phyloP scores from a whole-genome alignment of 192 early-diverging fungal species.

The Phycomyces nitens region DNA sequence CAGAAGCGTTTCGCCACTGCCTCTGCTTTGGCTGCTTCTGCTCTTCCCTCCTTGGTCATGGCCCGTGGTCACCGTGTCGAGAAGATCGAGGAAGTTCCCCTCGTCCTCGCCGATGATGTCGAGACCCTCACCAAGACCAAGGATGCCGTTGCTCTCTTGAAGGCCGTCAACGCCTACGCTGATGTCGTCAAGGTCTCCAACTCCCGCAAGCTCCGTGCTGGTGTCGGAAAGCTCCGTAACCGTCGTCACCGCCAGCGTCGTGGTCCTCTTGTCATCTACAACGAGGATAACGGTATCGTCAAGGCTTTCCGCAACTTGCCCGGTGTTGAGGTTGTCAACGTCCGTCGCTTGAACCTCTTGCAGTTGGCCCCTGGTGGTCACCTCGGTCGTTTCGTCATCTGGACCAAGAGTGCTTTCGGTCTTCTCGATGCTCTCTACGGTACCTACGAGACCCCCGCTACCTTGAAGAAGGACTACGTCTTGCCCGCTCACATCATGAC shows the following conservation, averaged over 20 bases:
- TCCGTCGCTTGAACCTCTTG: constrained; percentile 92
- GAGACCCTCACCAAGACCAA: constrained; percentile 92
- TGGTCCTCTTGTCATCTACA: constrained; percentile 96
- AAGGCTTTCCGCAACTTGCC: constrained; percentile 99
- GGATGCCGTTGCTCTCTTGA: constrained; percentile 88
- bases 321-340: constrained; percentile 93
- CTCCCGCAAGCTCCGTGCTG: constrained; percentile 96
- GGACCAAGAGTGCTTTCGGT: constrained; percentile 92
- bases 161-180: constrained; percentile 88
- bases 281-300: constrained; percentile 92
- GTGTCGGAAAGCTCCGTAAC: constrained; percentile 97
- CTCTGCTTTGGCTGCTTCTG: constrained; percentile 95
- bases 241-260: constrained; percentile 95
- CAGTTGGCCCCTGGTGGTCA: constrained; percentile 99
- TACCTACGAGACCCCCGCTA: constrained; percentile 70
- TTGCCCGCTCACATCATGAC: constrained; percentile 84
- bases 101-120: constrained; percentile 78
- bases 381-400: constrained; percentile 99
- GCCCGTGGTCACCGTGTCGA: constrained; percentile 97
- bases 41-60: constrained; percentile 86
- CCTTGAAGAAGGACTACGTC: constrained; percentile 86
- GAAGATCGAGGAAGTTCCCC: constrained; percentile 91
- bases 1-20: constrained; percentile 97
- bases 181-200: constrained; percentile 95
- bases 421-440: constrained; percentile 93